These are phyloP conservation scores for Hypoxylon sp. DNA, from an alignment of 2,329 filamentous ascomycete genomes.

Conservation along the genomic window DNA sequence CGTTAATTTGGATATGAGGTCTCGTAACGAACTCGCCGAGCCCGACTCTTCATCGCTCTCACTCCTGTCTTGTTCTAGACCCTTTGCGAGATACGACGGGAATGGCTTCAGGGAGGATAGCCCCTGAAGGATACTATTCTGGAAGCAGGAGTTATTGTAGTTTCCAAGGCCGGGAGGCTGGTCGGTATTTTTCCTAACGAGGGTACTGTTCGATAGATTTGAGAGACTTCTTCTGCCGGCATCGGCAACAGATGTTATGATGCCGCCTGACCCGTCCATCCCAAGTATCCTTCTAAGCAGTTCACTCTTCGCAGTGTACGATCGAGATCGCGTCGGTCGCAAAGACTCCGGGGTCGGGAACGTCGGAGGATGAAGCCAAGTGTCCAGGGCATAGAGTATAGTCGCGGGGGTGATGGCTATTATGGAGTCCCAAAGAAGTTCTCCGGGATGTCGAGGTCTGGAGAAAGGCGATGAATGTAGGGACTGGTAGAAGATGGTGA, in stretches of 20 bases:
- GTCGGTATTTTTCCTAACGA: constrained; percentile 60
- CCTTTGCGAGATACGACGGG: constrained; percentile 72
- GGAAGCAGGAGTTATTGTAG: constrained; percentile 95
- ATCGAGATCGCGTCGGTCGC: constrained; percentile 58
- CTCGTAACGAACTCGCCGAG: constrained; percentile 68
- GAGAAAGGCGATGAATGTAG: constrained; percentile 50
- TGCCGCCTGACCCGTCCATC: constrained; percentile 66
- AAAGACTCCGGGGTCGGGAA: constrained; percentile 57
- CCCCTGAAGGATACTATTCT: constrained; percentile 93
- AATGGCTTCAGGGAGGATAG: constrained; percentile 82
- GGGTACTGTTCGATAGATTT: constrained; percentile 64
- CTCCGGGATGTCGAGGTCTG: constrained; percentile 57
- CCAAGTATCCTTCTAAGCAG: constrained; percentile 75
- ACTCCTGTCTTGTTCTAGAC: constrained; percentile 52
- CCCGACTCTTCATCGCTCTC: constrained; percentile 53
- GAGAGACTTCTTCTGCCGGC: constrained; percentile 70
- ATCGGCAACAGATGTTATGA: constrained; percentile 71
- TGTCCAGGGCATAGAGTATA: constrained; percentile 71
- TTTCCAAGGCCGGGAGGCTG: constrained; percentile 83
- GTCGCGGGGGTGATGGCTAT: constrained; percentile 70
- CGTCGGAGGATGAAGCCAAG: constrained; percentile 66
- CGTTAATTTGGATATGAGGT: constrained; percentile 79
- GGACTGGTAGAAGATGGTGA: constrained; percentile 57
- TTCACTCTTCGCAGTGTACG: constrained; percentile 74
- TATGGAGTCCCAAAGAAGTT: constrained; percentile 73